These are phyloP conservation scores for Basipetospora chlamydospora DNA, from an alignment of 2,329 filamentous ascomycete species.

Conservation along the genomic window DNA sequence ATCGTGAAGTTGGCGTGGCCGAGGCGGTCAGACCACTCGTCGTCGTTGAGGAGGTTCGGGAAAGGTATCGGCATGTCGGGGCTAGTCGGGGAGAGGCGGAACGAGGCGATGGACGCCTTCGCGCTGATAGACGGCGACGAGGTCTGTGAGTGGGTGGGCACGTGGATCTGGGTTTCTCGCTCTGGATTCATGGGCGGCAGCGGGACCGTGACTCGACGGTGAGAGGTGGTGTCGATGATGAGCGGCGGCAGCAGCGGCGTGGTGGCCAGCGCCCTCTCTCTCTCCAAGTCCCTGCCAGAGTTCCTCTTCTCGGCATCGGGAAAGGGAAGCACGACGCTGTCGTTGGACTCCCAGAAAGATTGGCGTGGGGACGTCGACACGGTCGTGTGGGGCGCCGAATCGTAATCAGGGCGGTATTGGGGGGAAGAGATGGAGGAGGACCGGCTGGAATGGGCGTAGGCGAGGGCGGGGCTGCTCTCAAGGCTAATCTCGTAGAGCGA, in stretches of 20 bases:
- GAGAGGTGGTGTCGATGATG: constrained; percentile 48
- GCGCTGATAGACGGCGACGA: constrained; percentile 36
- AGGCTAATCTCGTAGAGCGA: constrained; percentile 74
- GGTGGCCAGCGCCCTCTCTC: constrained; percentile 47
- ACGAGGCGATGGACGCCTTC: constrained; percentile 64
- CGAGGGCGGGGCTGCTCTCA: constrained; percentile 52
- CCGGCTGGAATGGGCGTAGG: constrained; percentile 57
- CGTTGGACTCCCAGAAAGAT: constrained; percentile 46
- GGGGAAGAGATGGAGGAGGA: constrained; percentile 64
- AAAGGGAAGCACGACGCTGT: constrained; percentile 33
- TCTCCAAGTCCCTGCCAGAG: constrained; percentile 26
- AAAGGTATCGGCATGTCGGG: constrained; percentile 40
- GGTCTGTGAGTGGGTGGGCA: constrained; percentile 21
- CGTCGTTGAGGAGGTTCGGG: constrained; percentile 51
- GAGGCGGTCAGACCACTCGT: constrained; percentile 72
- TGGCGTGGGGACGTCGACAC: constrained; percentile 47
- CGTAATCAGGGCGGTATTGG: constrained; percentile 26
- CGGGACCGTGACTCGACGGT: constrained; percentile 28
- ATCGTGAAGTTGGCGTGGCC: constrained; percentile 94
- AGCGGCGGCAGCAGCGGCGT: constrained; percentile 79
- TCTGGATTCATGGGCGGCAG: no score
- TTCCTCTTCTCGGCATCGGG: constrained; percentile 25
- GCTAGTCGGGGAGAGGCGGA: constrained; percentile 48
- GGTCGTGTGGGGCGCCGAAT: constrained; percentile 33
- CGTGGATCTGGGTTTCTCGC: no score